Conservation (phyloP, 345 rosid genomes). For the Camelina neglecta region DNA sequence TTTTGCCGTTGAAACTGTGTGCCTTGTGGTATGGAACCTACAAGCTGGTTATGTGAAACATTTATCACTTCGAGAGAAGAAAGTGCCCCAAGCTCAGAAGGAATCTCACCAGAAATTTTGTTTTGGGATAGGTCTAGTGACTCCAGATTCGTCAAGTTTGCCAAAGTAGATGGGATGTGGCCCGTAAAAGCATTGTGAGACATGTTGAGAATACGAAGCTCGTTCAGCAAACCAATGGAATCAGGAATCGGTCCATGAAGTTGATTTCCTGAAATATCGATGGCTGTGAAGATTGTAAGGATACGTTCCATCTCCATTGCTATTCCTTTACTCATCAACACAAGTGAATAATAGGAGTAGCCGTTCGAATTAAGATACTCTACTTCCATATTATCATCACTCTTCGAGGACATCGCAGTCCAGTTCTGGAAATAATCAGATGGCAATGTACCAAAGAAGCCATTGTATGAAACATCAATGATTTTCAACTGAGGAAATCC, state of each 20-base stretch:
- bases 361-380: too few relatives aligned
- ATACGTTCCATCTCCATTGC: slow-evolving; percentile 15
- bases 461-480: not conserved
- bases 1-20: not conserved
- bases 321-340: not conserved
- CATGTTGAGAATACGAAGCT: not conserved
- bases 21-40: not conserved
- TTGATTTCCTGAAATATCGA: too few relatives aligned
- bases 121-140: slow-evolving; percentile 14
- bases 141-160: not conserved
- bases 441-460: not conserved
- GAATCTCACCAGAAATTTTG: slow-evolving; percentile 13
- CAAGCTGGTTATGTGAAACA: slow-evolving; percentile 9
- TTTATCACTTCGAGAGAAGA: not conserved
- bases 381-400: not conserved
- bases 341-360: too few relatives aligned
- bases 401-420: not conserved
- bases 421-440: not conserved
- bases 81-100: not conserved
- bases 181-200: slow-evolving; percentile 20
- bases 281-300: not conserved
- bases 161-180: slow-evolving; percentile 2
- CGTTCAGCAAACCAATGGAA: too few relatives aligned
- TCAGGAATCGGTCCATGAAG: too few relatives aligned
- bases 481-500: slow-evolving; percentile 1